A percentile compares a stretch with the other conserved stretches of the same genome.
Evolutionary conservation across 2,329 filamentous ascomycete species (phyloP).

Genomic region (Gnomoniopsis sp.): DNA sequence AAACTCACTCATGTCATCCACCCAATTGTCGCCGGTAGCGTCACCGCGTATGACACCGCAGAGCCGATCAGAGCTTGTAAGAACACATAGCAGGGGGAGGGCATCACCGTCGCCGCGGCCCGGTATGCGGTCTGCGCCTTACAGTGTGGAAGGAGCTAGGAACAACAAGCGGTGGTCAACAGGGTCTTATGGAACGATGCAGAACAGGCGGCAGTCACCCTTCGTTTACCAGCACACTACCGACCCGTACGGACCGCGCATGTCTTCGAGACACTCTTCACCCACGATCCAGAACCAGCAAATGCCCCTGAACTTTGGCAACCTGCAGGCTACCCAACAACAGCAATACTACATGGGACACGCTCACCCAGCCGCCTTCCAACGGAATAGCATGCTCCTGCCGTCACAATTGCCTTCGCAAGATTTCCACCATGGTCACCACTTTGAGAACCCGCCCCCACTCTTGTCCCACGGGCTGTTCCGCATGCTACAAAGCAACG

Average conservation of each 20-base stretch:
- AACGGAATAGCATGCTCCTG: constrained; percentile 57
- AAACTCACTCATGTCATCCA: constrained; percentile 68
- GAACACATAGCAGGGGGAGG: constrained; percentile 64
- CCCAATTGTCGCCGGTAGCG: constrained; percentile 68
- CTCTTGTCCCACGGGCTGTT: constrained; percentile 70
- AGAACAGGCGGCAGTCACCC: constrained; percentile 54
- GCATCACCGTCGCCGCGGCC: constrained; percentile 70
- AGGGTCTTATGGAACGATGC: constrained; percentile 62
- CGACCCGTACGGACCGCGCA: constrained; percentile 55
- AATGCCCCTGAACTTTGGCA: constrained; percentile 51
- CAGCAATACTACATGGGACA: constrained; percentile 54
- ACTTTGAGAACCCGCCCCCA: constrained; percentile 57
- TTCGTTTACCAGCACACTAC: constrained; percentile 61
- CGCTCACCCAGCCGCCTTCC: constrained; percentile 40
- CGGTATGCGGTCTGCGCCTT: constrained; percentile 65
- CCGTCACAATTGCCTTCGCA: constrained; percentile 52
- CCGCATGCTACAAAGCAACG: constrained; percentile 72
- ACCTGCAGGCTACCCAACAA: constrained; percentile 53
- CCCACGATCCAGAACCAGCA: constrained; percentile 44
- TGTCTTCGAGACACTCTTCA: constrained; percentile 52
- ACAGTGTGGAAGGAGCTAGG: constrained; percentile 63
- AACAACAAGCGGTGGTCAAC: constrained; percentile 73
- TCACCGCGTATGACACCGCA: constrained; percentile 66
- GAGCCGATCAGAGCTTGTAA: constrained; percentile 57
- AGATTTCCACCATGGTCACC: constrained; percentile 46